Evolutionary conservation across 2,329 filamentous ascomycete species (phyloP).

Genomic region (Endothia cerciana): DNA sequence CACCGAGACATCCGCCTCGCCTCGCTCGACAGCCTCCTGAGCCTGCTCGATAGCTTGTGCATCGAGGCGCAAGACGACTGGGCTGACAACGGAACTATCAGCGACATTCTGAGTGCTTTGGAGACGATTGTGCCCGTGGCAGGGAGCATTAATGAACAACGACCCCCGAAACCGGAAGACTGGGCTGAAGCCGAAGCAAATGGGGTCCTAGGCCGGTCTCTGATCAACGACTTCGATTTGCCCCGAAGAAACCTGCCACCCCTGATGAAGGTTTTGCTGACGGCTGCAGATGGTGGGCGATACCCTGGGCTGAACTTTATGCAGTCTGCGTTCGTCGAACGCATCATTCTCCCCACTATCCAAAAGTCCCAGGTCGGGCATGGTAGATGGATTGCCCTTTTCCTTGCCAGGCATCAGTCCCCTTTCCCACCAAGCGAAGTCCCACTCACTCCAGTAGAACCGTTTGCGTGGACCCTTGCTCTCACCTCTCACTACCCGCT

Average conservation of each 20-base stretch:
- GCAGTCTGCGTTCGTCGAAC: constrained; percentile 10
- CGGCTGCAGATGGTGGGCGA: not conserved
- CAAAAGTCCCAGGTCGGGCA: constrained; percentile 18
- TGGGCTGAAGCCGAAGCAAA: constrained; percentile 16
- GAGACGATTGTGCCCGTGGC: constrained; percentile 15
- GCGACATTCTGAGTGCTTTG: constrained; percentile 15
- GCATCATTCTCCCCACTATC: constrained; percentile 11
- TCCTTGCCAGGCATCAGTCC: constrained; percentile 15
- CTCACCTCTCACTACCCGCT: constrained; percentile 3
- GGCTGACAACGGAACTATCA: not conserved
- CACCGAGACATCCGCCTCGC: constrained; percentile 23
- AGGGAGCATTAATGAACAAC: constrained; percentile 24
- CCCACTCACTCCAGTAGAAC: constrained; percentile 5
- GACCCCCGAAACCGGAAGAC: constrained; percentile 10
- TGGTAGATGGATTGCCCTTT: constrained; percentile 16
- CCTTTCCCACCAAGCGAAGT: not conserved
- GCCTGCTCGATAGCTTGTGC: constrained; percentile 15
- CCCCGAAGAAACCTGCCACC: not conserved
- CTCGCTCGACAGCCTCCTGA: constrained; percentile 21
- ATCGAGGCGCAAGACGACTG: not conserved
- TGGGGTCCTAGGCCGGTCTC: constrained; percentile 2
- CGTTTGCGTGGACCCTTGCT: not conserved
- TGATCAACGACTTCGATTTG: not conserved
- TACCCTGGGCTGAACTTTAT: constrained; percentile 13
- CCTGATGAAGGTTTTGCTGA: constrained; percentile 17